A percentile compares a stretch with the other conserved stretches of the same genome.
phyloP scores from a whole-genome alignment of 768 basidiomycete genomes.

The Calocybe cyanea region DNA sequence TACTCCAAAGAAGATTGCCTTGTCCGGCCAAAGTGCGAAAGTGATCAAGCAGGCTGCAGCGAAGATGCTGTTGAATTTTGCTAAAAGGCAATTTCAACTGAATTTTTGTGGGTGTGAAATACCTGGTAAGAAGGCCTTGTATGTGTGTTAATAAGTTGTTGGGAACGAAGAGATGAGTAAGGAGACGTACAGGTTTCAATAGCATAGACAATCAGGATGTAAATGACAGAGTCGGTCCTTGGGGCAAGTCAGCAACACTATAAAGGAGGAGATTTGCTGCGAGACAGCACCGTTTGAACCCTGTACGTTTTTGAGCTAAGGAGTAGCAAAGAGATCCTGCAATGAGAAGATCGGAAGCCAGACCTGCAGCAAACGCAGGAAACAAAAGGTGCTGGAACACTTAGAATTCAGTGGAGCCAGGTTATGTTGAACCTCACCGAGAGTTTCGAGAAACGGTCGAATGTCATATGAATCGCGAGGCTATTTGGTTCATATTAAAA shows the following conservation, averaged over 20 bases:
- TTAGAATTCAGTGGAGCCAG: no score
- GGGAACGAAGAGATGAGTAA: neutral
- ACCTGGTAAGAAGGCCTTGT: conserved; percentile 14
- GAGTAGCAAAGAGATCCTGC: conserved; percentile 9
- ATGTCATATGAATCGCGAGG: conserved; percentile 14
- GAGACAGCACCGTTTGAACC: conserved; percentile 11
- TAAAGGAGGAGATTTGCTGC: neutral
- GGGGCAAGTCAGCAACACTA: neutral
- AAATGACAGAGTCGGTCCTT: conserved; percentile 9
- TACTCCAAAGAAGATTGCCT: conserved; percentile 17
- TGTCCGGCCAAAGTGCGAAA: conserved; percentile 14
- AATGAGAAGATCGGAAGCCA: conserved; percentile 11
- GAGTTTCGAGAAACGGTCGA: conserved; percentile 22
- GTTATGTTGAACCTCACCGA: no score
- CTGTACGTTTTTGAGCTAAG: conserved; percentile 1
- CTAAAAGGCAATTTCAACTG: neutral
- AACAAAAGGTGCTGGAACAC: conserved; percentile 13
- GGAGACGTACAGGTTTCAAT: conserved; percentile 8
- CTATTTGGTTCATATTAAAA: no score
- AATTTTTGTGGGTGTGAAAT: neutral
- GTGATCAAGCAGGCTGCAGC: conserved; percentile 12
- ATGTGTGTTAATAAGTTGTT: no score
- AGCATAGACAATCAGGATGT: conserved; percentile 9
- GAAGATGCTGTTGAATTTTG: conserved; percentile 1
- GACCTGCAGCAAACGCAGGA: conserved; percentile 8